These are phyloP conservation scores for Psilocybe cubensis DNA, from an alignment of 768 basidiomycete genomes.

Conservation along the genomic window DNA sequence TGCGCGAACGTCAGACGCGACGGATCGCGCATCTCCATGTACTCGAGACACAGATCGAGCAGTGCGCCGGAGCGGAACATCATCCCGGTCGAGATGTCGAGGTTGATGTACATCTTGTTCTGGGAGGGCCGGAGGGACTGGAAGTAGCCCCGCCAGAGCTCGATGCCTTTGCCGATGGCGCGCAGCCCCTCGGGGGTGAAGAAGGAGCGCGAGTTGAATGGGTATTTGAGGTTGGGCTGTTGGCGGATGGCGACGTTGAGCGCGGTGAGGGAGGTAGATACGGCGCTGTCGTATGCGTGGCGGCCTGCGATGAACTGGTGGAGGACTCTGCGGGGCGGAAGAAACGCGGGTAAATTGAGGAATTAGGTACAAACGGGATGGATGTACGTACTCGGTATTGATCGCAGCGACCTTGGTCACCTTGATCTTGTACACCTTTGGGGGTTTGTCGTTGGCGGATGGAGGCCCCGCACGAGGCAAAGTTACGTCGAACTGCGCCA, in stretches of 20 bases:
- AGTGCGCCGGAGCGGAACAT: slow-evolving; percentile 73
- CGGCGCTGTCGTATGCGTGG: slow-evolving; percentile 66
- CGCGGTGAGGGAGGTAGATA: slow-evolving; percentile 66
- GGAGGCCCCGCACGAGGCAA: slow-evolving; percentile 37
- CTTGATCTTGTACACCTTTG: slow-evolving; percentile 72
- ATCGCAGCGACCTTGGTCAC: slow-evolving; percentile 57
- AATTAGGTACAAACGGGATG: background rate
- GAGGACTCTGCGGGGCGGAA: slow-evolving; percentile 48
- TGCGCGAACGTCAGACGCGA: slow-evolving; percentile 31
- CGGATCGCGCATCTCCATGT: slow-evolving; percentile 31
- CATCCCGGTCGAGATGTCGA: slow-evolving; percentile 78
- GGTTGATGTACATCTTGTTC: slow-evolving; percentile 67
- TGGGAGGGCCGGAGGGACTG: slow-evolving; percentile 76
- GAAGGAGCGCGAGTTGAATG: slow-evolving; percentile 79
- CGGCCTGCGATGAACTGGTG: slow-evolving; percentile 62
- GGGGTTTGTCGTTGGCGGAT: slow-evolving; percentile 42
- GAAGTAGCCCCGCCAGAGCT: slow-evolving; percentile 82
- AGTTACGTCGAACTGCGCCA: slow-evolving; percentile 63
- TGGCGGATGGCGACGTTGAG: slow-evolving; percentile 79
- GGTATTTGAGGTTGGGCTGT: slow-evolving; percentile 69
- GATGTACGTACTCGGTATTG: slow-evolving; percentile 32
- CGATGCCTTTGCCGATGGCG: slow-evolving; percentile 60
- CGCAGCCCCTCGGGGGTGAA: slow-evolving; percentile 62
- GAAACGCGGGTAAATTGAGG: background rate
- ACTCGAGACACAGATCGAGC: slow-evolving; percentile 59